Conservation (phyloP, 2,329 filamentous ascomycete species). For the Aspergillus fumigatus region DNA sequence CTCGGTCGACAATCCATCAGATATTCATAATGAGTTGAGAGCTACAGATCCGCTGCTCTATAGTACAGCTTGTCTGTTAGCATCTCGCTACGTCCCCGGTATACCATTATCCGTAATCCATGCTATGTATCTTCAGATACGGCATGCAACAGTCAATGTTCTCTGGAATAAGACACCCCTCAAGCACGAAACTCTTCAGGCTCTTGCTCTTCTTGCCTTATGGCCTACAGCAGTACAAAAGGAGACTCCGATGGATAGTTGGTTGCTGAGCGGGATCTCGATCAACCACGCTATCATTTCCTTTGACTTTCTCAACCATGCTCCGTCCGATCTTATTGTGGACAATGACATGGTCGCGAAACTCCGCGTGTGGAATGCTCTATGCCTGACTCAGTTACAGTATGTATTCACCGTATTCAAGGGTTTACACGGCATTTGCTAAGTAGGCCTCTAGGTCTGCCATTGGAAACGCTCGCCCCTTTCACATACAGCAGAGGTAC, state of each 20-base stretch:
- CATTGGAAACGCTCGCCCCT: slow-evolving; percentile 27
- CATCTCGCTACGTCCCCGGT: slow-evolving; percentile 30
- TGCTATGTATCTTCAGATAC: slow-evolving; percentile 29
- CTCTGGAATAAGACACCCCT: slow-evolving; percentile 28
- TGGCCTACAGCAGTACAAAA: slow-evolving; percentile 30
- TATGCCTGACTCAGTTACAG: slow-evolving; percentile 32
- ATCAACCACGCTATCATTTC: slow-evolving; percentile 30
- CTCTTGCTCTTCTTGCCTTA: slow-evolving; percentile 28
- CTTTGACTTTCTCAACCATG: slow-evolving; percentile 18
- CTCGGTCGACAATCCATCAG: slow-evolving; percentile 26
- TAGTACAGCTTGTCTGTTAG: slow-evolving; percentile 30
- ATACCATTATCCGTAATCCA: slow-evolving; percentile 25
- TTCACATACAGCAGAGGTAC: slow-evolving; percentile 26
- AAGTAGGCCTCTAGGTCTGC: slow-evolving; percentile 18
- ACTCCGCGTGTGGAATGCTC: slow-evolving; percentile 31
- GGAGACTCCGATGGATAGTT: slow-evolving; percentile 32
- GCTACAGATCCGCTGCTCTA: slow-evolving; percentile 28
- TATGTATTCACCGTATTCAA: slow-evolving; percentile 10
- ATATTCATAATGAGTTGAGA: slow-evolving; percentile 20
- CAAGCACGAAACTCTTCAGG: slow-evolving; percentile 29
- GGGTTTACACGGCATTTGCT: slow-evolving; percentile 4
- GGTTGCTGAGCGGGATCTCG: slow-evolving; percentile 34
- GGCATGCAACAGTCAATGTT: slow-evolving; percentile 25
- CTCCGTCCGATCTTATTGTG: slow-evolving; percentile 19
- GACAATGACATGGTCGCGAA: slow-evolving; percentile 27